These are phyloP conservation scores for Yamadazyma sp. DNA, from an alignment of 1,139 yeast genomes.

Conservation along the genomic window DNA sequence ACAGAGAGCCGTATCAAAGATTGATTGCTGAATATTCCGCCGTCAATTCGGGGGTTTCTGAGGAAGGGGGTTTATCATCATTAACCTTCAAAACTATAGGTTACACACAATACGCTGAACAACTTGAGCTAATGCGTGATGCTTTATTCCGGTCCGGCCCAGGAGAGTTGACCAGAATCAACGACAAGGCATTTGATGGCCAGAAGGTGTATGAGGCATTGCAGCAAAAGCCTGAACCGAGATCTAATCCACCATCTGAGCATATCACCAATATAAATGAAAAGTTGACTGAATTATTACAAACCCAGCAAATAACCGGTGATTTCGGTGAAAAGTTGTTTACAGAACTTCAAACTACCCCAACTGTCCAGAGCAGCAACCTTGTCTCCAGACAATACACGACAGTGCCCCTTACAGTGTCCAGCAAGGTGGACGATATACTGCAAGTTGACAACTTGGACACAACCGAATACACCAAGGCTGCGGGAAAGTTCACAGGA, in stretches of 20 bases:
- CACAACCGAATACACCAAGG: conserved; percentile 19
- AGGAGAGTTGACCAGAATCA: conserved; percentile 21
- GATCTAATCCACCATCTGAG: conserved; percentile 7
- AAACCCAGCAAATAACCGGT: conserved; percentile 14
- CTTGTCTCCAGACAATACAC: conserved; percentile 17
- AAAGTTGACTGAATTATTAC: conserved; percentile 20
- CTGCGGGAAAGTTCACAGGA: neutral
- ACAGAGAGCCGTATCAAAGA: conserved; percentile 34
- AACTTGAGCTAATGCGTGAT: conserved; percentile 32
- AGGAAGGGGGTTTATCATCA: conserved; percentile 45
- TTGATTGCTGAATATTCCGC: conserved; percentile 41
- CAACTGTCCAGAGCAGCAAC: conserved; percentile 13
- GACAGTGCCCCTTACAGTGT: conserved; percentile 5
- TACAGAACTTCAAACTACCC: neutral
- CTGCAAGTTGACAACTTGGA: conserved; percentile 30
- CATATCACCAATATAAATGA: conserved; percentile 8
- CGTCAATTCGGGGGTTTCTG: conserved; percentile 43
- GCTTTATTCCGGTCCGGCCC: conserved; percentile 16
- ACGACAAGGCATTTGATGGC: conserved; percentile 20
- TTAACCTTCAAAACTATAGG: conserved; percentile 45
- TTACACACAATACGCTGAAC: conserved; percentile 39
- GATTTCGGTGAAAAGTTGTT: conserved; percentile 14
- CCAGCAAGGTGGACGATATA: conserved; percentile 18
- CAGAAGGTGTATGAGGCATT: conserved; percentile 18
- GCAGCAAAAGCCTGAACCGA: conserved; percentile 1